Base-by-base conservation (phyloP, 306 rosid species). In the Ceratonia siliqua region DNA sequence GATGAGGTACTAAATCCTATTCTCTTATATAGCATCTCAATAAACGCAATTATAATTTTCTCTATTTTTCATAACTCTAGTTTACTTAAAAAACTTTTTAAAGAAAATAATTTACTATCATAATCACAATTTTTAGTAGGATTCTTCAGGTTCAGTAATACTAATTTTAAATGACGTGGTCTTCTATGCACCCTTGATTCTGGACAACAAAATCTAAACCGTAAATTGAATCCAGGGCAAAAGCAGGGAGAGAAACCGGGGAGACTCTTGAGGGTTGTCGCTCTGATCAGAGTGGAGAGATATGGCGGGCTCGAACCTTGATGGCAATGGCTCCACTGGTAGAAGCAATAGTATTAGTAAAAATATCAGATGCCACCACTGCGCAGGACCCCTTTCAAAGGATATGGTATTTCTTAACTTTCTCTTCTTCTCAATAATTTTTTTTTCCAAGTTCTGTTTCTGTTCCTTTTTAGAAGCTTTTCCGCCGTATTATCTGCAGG, bases 321-420 rank as follows among this genome's bases (percentile, higher is more conserved):
- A 20, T 24, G 6, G 28, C 21, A 43, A 9, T 48, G 43, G 45
- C 5, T 74, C 76, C 35, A 2, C 14, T 20, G 24, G 49, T 18
- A 22, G 22, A 42, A 28, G 3, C 6, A 8, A 4, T 41, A n/a
- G 28, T 25, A 18, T 1, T 2, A 12, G 4, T 17, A 52, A 50
- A 42, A 55, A 76, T 68, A 38, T 86, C 59, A 85, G 92, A 77
- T 93, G 97, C 67, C 84, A 78, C 81, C 98, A 93, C 79, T 93
- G 98, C 25, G 96, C 97, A 0, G 96, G 93, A 42, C 98, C 98
- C 13, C 93, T 93, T 55, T 82, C 85, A 0, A 89, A 89, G 82
- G 72, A 93, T 12, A 84, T 89, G 93, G 93, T 74, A 68, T 68
- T 76, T 74, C 27, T 7, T n/a, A 18, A 28, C 61, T 73, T 28